These are phyloP conservation scores for Mycena crocata DNA, from an alignment of 768 basidiomycete species.

Conservation along the genomic window DNA sequence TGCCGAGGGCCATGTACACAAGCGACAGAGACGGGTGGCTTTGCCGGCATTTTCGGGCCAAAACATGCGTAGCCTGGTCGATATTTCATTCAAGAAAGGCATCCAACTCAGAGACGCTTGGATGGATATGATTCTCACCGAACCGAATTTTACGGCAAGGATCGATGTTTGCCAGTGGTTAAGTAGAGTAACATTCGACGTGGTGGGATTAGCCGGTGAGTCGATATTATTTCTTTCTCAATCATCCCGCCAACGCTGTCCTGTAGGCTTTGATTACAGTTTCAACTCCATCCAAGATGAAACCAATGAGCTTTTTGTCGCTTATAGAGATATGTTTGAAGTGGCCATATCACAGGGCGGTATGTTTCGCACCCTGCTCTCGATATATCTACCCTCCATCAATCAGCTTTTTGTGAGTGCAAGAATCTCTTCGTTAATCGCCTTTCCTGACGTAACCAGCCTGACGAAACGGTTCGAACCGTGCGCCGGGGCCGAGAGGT, in stretches of 20 bases:
- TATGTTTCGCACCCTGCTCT: slow-evolving; percentile 57
- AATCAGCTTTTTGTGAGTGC: slow-evolving; percentile 68
- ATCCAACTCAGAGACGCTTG: slow-evolving; percentile 70
- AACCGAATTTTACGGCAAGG: slow-evolving; percentile 44
- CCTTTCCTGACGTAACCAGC: slow-evolving; percentile 51
- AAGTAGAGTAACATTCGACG: slow-evolving; percentile 87
- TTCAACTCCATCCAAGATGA: slow-evolving; percentile 88
- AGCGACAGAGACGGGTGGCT: slow-evolving; percentile 81
- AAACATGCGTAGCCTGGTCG: slow-evolving; percentile 77
- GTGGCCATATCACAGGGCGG: slow-evolving; percentile 70
- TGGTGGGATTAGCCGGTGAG: slow-evolving; percentile 89
- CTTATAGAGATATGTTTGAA: slow-evolving; percentile 90
- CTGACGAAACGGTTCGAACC: slow-evolving; percentile 60
- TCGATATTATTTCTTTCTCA: neutral
- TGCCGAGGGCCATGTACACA: slow-evolving; percentile 82
- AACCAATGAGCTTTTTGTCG: slow-evolving; percentile 79
- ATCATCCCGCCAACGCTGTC: slow-evolving; percentile 6
- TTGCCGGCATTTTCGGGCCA: slow-evolving; percentile 86
- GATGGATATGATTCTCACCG: slow-evolving; percentile 56
- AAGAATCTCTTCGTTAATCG: neutral
- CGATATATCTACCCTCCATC: slow-evolving; percentile 69
- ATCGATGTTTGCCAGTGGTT: slow-evolving; percentile 87
- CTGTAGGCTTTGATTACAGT: slow-evolving; percentile 83
- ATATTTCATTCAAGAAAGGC: slow-evolving; percentile 79
- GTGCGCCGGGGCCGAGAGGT: slow-evolving; percentile 68